Percentiles rank a stretch among this genome's conserved stretches.
Evolutionary conservation across 1,284 basidiomycete genomes (phyloP).

Genomic region (Mycocalia duriaeana): DNA sequence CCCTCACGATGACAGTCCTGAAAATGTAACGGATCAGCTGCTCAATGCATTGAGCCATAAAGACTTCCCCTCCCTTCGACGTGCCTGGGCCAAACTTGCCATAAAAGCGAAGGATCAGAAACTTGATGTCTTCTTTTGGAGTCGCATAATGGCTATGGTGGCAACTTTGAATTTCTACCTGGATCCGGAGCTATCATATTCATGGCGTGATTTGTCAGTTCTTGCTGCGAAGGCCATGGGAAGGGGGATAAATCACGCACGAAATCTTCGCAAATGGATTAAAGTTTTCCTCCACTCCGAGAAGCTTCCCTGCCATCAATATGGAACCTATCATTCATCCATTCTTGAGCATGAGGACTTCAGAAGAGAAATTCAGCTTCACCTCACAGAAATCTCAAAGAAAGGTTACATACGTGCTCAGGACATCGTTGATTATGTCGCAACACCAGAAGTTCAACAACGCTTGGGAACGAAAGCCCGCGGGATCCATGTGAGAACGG

Average conservation of each 20-base stretch:
- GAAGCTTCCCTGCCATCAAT: not conserved
- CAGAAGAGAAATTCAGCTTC: not conserved
- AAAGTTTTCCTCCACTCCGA: not conserved
- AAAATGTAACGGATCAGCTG: slow-evolving; percentile 4
- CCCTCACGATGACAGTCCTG: slow-evolving; percentile 8
- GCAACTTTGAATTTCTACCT: slow-evolving; percentile 26
- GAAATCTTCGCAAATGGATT: not conserved
- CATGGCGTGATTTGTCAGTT: slow-evolving; percentile 22
- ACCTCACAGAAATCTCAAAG: not conserved
- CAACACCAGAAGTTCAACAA: not conserved
- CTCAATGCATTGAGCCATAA: slow-evolving; percentile 8
- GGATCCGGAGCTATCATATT: slow-evolving; percentile 20
- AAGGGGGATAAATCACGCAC: not conserved
- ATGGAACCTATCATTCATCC: not conserved
- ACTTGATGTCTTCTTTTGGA: slow-evolving; percentile 16
- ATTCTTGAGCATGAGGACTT: slow-evolving; percentile 1
- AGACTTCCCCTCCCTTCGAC: slow-evolving; percentile 10
- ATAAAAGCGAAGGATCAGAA: slow-evolving; percentile 14
- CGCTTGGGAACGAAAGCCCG: not conserved
- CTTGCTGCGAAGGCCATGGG: slow-evolving; percentile 14
- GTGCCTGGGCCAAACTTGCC: slow-evolving; percentile 5
- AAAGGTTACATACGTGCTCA: not conserved
- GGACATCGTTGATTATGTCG: not conserved
- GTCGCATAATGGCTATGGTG: slow-evolving; percentile 22
- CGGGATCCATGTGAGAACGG: not conserved